Conservation (phyloP, 1,139 yeast species). For the Hyphopichia pseudoburtonii region DNA sequence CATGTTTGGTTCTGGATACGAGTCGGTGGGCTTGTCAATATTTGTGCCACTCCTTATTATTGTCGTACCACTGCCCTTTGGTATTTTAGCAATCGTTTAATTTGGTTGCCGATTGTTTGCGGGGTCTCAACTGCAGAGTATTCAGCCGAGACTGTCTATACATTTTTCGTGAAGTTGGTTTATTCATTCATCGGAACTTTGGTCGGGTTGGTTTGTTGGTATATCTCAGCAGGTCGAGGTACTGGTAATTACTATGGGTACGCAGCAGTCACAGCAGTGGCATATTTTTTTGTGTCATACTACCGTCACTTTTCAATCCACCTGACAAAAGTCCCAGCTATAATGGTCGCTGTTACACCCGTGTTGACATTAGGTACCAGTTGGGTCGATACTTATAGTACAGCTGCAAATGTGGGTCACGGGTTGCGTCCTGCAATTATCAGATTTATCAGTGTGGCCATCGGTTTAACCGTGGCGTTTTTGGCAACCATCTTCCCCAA, state of each 20-base stretch:
- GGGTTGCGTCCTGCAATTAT: slow-evolving; percentile 31
- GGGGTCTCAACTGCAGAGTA: slow-evolving; percentile 33
- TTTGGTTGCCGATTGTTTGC: slow-evolving; percentile 39
- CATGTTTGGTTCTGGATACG: slow-evolving; percentile 34
- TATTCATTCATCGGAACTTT: slow-evolving; percentile 34
- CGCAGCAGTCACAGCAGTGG: slow-evolving; percentile 29
- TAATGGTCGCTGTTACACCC: slow-evolving; percentile 30
- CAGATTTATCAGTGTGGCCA: slow-evolving; percentile 28
- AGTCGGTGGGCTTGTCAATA: slow-evolving; percentile 23
- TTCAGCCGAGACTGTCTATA: slow-evolving; percentile 35
- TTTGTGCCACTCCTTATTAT: slow-evolving; percentile 30
- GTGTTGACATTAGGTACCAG: slow-evolving; percentile 38
- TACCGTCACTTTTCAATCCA: slow-evolving; percentile 37
- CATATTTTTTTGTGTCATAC: slow-evolving; percentile 23
- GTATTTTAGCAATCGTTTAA: slow-evolving; percentile 27
- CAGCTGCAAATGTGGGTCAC: slow-evolving; percentile 23
- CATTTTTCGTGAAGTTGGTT: slow-evolving; percentile 24
- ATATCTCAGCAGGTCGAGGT: slow-evolving; percentile 33
- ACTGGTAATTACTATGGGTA: slow-evolving; percentile 35
- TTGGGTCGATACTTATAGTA: slow-evolving; percentile 26
- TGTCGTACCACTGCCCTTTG: slow-evolving; percentile 31
- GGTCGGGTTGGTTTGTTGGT: slow-evolving; percentile 37
- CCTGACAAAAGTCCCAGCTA: slow-evolving; percentile 26
- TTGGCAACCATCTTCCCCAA: slow-evolving; percentile 32
- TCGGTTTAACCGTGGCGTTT: slow-evolving; percentile 33